Conservation (phyloP, 768 basidiomycete genomes). For the Boletus sensibilis region DNA sequence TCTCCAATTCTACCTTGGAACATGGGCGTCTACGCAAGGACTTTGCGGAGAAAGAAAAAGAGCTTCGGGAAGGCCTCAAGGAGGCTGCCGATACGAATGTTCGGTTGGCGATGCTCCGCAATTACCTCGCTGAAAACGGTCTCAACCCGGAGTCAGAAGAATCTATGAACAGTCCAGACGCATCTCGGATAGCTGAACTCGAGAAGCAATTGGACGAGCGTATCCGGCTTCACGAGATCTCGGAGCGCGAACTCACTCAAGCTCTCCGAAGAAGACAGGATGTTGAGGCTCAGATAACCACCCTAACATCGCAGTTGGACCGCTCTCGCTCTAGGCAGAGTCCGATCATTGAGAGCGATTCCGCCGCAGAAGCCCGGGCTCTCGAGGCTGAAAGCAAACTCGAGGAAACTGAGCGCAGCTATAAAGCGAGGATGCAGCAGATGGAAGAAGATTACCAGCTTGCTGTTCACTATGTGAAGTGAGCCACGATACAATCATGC, state of each 20-base stretch:
- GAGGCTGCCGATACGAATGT: slow-evolving; percentile 68
- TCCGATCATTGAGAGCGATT: slow-evolving; percentile 43
- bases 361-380: slow-evolving; percentile 45
- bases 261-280: slow-evolving; percentile 68
- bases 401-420: slow-evolving; percentile 73
- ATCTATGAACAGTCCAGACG: slow-evolving; percentile 36
- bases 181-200: slow-evolving; percentile 64
- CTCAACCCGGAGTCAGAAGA: slow-evolving; percentile 74
- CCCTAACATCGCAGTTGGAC: slow-evolving; percentile 66
- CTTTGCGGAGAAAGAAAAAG: slow-evolving; percentile 60
- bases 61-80: slow-evolving; percentile 60
- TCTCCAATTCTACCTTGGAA: slow-evolving; percentile 67
- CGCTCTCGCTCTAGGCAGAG: slow-evolving; percentile 57
- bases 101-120: slow-evolving; percentile 76
- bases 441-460: slow-evolving; percentile 96
- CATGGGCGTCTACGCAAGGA: slow-evolving; percentile 70
- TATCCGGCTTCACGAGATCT: slow-evolving; percentile 66
- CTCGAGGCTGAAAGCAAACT: slow-evolving; percentile 75
- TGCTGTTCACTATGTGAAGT: slow-evolving; percentile 98
- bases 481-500: slow-evolving; percentile 35
- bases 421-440: slow-evolving; percentile 79
- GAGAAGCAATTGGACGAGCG: slow-evolving; percentile 77
- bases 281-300: slow-evolving; percentile 65
- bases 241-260: slow-evolving; percentile 73
- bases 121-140: slow-evolving; percentile 86